Evolutionary conservation across 768 basidiomycete species (phyloP), one percentile per base, ranked within the genome.

Genomic region (Piloderma croceum): DNA sequence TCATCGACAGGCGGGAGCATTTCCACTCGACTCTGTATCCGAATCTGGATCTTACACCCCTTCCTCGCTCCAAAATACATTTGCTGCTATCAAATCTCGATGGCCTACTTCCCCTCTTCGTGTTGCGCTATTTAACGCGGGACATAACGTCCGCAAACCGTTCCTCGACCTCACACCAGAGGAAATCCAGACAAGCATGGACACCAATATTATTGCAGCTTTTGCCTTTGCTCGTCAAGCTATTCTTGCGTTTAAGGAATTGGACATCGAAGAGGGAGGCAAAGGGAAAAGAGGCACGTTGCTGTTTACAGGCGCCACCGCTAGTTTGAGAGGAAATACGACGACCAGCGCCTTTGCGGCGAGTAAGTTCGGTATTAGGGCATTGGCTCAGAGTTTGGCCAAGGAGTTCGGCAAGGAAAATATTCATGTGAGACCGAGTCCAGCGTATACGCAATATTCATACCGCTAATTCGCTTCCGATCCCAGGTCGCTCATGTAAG

Each of bases 361-460:
- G 3, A 74, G 74, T 0, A 86, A 85, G 53, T 75, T 73, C 38
- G 83, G 74, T 3, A 24, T 76, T 24, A 65, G 84, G 31, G 79
- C 77, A 0, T 62, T 87, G 34, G 73, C 76, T 1, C 84, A 87
- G 61, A 83, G 82, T 48, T 58, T 86, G 51, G 74, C 77, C 6
- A 85, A 85, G 58, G 83, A 87, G 52, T 86, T 84, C 52, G 77
- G 77, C 19, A 78, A 78, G 57, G 63, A 84, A 31, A 79, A 84
- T 50, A 85, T 87, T 36, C 83, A 87, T 58, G 84, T 80, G 15
- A 36, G 69, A n/a, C n/a, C n/a, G n/a, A n/a, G n/a, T n/a, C n/a
- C n/a, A n/a, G n/a, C n/a, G n/a, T n/a, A n/a, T n/a, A 6, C 35
- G 15, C 17, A 7, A 11, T 41, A 5, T n/a, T 36, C 11, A 17